A percentile compares a stretch with the other conserved stretches of the same genome.
Conservation (phyloP, 2,329 filamentous ascomycete species). For the Neophaeococcomyces aloes region DNA sequence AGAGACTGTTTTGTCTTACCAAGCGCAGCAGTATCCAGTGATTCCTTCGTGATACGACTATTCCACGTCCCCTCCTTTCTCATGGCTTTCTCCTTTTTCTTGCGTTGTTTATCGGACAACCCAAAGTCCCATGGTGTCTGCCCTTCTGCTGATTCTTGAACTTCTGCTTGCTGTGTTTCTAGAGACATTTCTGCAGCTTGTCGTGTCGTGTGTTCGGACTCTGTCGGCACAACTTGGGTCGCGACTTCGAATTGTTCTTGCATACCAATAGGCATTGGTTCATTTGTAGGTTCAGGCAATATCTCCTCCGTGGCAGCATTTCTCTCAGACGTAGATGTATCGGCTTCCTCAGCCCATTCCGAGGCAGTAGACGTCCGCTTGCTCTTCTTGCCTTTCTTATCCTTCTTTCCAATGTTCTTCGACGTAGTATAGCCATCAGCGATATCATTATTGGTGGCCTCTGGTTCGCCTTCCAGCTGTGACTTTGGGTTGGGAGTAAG, state of each 20-base stretch:
- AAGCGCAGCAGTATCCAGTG: not conserved
- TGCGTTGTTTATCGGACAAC: slow-evolving; percentile 4
- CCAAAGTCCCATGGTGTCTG: slow-evolving; percentile 7
- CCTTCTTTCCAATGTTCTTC: slow-evolving; percentile 4
- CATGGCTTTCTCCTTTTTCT: slow-evolving; percentile 12
- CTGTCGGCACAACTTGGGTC: no score
- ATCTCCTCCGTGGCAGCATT: no score
- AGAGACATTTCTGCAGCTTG: no score
- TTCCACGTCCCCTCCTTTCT: slow-evolving; percentile 8
- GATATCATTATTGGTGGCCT: slow-evolving; percentile 5
- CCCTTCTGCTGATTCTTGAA: slow-evolving; percentile 19
- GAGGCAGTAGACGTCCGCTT: not conserved
- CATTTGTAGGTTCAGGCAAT: no score
- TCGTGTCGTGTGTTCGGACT: no score
- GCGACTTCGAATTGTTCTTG: no score
- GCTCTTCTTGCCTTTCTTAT: slow-evolving; percentile 4
- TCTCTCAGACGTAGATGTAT: slow-evolving; percentile 7
- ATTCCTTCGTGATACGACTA: slow-evolving; percentile 3
- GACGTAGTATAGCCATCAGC: no score
- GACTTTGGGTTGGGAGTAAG: not conserved
- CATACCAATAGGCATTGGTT: no score
- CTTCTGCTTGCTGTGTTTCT: slow-evolving; percentile 12
- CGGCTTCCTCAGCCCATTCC: not conserved
- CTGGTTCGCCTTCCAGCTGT: slow-evolving; percentile 3
- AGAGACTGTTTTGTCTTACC: not conserved